Evolutionary conservation across 345 rosid genomes (phyloP).

Genomic region (Crucihimalaya himalaica): DNA sequence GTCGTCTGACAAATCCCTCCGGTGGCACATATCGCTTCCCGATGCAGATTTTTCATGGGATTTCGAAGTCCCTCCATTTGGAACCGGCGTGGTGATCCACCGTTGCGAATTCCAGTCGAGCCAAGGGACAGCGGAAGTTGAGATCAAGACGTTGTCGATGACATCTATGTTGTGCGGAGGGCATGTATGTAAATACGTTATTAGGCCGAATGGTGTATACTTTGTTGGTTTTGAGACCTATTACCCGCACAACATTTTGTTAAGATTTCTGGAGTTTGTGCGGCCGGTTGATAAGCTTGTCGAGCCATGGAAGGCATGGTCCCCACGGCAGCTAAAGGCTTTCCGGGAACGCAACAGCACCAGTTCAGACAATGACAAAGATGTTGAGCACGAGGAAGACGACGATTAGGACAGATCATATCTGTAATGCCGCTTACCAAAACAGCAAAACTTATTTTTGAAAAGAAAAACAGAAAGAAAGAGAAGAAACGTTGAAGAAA

Average conservation of each 20-base stretch:
- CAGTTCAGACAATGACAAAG: constrained; percentile 7
- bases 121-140: constrained; percentile 37
- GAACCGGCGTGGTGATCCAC: constrained; percentile 38
- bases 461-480: neutral
- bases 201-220: constrained; percentile 38
- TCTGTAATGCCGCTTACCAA: constrained; percentile 14
- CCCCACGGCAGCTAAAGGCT: constrained; percentile 34
- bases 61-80: constrained; percentile 36
- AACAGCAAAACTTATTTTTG: neutral
- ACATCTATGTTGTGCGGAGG: constrained; percentile 39
- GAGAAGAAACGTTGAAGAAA: constrained; percentile 1
- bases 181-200: constrained; percentile 32
- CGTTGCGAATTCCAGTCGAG: constrained; percentile 34
- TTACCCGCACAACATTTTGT: constrained; percentile 29
- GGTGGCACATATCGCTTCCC: constrained; percentile 29
- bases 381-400: neutral
- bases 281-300: constrained; percentile 39
- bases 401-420: constrained; percentile 25
- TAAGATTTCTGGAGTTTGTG: constrained; percentile 35
- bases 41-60: constrained; percentile 32
- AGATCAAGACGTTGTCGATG: constrained; percentile 40
- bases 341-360: constrained; percentile 13
- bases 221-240: constrained; percentile 38
- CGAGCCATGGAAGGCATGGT: constrained; percentile 43
- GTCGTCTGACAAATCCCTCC: constrained; percentile 25